Percentiles rank a stretch among this genome's conserved stretches.
phyloP scores from a whole-genome alignment of 1,139 yeast species.

The Kodamaea derodonti region DNA sequence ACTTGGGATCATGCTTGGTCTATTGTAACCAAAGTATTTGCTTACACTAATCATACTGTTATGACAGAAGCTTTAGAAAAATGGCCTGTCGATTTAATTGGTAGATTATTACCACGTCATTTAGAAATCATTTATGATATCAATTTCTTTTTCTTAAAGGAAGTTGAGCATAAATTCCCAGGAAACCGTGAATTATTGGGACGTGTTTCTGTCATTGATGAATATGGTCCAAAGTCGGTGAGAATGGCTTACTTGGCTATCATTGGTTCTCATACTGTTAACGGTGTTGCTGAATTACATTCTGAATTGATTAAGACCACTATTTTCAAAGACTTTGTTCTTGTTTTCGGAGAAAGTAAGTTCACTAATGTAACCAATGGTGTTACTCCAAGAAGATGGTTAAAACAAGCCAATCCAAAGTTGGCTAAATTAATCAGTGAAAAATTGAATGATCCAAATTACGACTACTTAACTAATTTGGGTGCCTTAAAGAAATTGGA shows the following conservation, averaged over 20 bases:
- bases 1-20: slow-evolving; percentile 85
- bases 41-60: slow-evolving; percentile 93
- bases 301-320: slow-evolving; percentile 88
- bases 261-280: slow-evolving; percentile 88
- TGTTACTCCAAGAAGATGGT: slow-evolving; percentile 95
- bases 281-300: slow-evolving; percentile 95
- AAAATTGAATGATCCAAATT: slow-evolving; percentile 60
- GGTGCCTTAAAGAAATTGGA: slow-evolving; percentile 66
- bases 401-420: slow-evolving; percentile 86
- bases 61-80: slow-evolving; percentile 93
- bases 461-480: slow-evolving; percentile 67
- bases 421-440: slow-evolving; percentile 69
- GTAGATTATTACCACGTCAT: slow-evolving; percentile 82
- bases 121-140: slow-evolving; percentile 87
- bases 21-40: slow-evolving; percentile 76
- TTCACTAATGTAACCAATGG: slow-evolving; percentile 94
- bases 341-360: slow-evolving; percentile 73
- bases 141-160: slow-evolving; percentile 73
- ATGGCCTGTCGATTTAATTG: slow-evolving; percentile 86
- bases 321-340: slow-evolving; percentile 85
- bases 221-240: slow-evolving; percentile 71
- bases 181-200: slow-evolving; percentile 56
- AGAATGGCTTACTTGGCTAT: slow-evolving; percentile 93
- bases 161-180: slow-evolving; percentile 75
- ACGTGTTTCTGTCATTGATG: slow-evolving; percentile 83